phyloP scores from a whole-genome alignment of 2,329 filamentous ascomycete genomes.

The Fusarium tupiense region DNA sequence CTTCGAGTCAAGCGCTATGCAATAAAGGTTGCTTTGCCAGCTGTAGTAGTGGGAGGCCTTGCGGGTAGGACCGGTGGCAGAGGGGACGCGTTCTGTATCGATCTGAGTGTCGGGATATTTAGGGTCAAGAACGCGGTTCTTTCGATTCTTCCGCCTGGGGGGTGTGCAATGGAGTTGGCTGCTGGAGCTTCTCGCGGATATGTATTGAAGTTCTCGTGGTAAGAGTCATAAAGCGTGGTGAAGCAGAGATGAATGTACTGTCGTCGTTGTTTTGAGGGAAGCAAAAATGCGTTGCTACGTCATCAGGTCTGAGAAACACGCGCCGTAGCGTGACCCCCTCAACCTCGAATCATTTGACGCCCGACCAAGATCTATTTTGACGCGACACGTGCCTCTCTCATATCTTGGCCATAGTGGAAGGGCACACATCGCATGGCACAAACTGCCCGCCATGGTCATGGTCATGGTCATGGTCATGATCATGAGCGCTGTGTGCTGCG shows the following conservation, averaged over 20 bases:
- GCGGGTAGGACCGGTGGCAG: accelerated
- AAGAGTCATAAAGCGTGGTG: accelerated
- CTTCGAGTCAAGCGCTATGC: background rate
- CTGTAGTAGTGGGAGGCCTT: accelerated
- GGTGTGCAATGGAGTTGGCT: no score
- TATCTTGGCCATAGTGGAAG: accelerated
- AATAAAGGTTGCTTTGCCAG: accelerated
- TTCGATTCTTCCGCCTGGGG: background rate
- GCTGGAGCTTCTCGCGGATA: accelerated
- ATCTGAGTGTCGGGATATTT: no score
- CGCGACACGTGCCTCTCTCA: accelerated
- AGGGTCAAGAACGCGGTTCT: accelerated
- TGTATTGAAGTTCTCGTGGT: accelerated
- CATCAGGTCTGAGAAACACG: background rate
- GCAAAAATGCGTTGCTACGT: background rate
- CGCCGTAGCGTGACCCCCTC: background rate
- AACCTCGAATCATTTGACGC: no score
- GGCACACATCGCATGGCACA: accelerated
- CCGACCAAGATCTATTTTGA: accelerated
- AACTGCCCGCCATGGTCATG: background rate
- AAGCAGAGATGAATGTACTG: background rate
- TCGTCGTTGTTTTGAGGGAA: background rate
- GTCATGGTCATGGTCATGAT: no score
- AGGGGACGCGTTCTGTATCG: background rate
- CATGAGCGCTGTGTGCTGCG: background rate